phyloP scores from a whole-genome alignment of 1,139 yeast genomes.

The Kurtzmaniella natalensis region DNA sequence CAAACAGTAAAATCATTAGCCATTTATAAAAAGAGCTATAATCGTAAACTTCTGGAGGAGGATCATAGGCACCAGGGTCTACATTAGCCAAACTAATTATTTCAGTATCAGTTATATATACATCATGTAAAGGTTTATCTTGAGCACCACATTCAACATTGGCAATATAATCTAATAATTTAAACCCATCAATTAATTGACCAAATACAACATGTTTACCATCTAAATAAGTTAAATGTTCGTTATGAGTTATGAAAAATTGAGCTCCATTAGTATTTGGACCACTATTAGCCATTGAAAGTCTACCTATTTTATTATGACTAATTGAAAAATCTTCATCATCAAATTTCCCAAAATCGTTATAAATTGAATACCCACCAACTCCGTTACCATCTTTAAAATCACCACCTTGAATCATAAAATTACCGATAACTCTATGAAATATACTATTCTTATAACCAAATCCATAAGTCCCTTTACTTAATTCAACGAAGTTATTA shows the following conservation, averaged over 20 bases:
- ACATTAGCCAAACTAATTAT: slow-evolving; percentile 9
- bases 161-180: slow-evolving; percentile 34
- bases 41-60: neutral
- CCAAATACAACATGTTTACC: slow-evolving; percentile 60
- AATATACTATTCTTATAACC: slow-evolving; percentile 30
- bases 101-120: slow-evolving; percentile 26
- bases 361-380: slow-evolving; percentile 31
- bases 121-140: slow-evolving; percentile 28
- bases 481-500: slow-evolving; percentile 30
- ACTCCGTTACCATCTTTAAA: slow-evolving; percentile 23
- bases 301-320: slow-evolving; percentile 35
- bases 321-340: slow-evolving; percentile 35
- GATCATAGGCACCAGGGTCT: neutral
- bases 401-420: slow-evolving; percentile 42
- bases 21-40: slow-evolving; percentile 3
- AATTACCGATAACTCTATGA: slow-evolving; percentile 35
- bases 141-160: slow-evolving; percentile 33
- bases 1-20: slow-evolving; percentile 2
- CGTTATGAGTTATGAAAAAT: slow-evolving; percentile 33
- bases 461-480: slow-evolving; percentile 28
- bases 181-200: slow-evolving; percentile 40
- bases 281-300: slow-evolving; percentile 43
- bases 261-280: slow-evolving; percentile 40
- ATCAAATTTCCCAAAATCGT: slow-evolving; percentile 21
- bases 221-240: slow-evolving; percentile 36